A percentile compares a stretch with the other conserved stretches of the same genome.
Conservation (phyloP, 2,329 filamentous ascomycete species). For the Shiraia sp. region DNA sequence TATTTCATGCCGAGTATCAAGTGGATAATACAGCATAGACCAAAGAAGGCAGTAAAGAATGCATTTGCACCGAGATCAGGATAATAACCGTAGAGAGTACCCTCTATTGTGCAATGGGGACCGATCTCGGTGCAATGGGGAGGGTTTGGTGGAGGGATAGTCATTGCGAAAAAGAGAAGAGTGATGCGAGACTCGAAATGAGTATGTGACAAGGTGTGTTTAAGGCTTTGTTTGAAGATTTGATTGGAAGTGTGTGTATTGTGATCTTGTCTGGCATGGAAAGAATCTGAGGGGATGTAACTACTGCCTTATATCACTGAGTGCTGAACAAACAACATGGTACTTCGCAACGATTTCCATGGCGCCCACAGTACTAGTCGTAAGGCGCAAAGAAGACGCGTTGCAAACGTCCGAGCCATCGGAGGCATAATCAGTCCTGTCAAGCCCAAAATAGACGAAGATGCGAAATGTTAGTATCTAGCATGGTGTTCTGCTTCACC, state of each 20-base stretch:
- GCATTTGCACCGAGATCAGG: constrained; percentile 57
- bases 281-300: background rate
- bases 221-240: background rate
- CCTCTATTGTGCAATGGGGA: constrained; percentile 49
- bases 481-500: background rate
- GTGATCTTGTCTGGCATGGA: constrained; percentile 2
- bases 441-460: constrained; percentile 3
- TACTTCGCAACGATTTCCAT: constrained; percentile 5
- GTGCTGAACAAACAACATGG: constrained; percentile 1
- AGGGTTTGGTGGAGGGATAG: constrained; percentile 23
- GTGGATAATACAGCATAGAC: constrained; percentile 53
- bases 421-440: background rate
- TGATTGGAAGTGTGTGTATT: background rate
- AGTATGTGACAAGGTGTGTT: background rate
- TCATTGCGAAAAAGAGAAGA: constrained; percentile 14
- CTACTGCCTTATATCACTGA: constrained; percentile 20
- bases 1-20: constrained; percentile 54
- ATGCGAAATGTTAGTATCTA: constrained; percentile 9
- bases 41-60: constrained; percentile 59
- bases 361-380: background rate
- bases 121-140: constrained; percentile 18
- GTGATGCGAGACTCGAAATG: background rate
- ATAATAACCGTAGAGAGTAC: constrained; percentile 58
- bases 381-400: constrained; percentile 9
- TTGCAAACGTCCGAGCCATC: constrained; percentile 1